Evolutionary conservation across 176 grass and related monocot genomes (phyloP).

Genomic region (Thinopyrum elongatum): DNA sequence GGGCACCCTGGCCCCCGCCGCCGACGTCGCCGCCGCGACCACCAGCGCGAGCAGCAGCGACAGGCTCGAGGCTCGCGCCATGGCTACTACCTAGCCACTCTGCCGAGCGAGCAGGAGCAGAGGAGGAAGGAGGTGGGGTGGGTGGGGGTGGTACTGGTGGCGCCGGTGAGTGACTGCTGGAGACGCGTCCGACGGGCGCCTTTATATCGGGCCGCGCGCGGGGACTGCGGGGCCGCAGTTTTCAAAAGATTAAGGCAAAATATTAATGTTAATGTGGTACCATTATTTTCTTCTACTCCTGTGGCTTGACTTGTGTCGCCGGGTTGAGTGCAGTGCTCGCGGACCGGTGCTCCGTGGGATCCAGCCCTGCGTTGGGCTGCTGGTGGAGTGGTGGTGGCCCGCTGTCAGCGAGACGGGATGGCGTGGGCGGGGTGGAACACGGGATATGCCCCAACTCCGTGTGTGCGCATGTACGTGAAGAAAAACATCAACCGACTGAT

Average conservation of each 20-base stretch:
- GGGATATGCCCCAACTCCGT: no score
- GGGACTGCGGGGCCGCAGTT: not conserved
- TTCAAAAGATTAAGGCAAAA: not conserved
- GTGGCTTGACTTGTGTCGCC: not conserved
- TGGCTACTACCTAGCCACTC: not conserved
- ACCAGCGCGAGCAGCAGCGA: constrained; percentile 31
- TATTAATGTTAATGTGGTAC: not conserved
- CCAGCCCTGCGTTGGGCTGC: no score
- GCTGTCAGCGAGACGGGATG: no score
- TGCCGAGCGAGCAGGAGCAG: not conserved
- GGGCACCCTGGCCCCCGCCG: not conserved
- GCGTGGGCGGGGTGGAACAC: no score
- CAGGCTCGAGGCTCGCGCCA: constrained; percentile 30
- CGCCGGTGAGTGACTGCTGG: not conserved
- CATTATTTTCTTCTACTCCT: not conserved
- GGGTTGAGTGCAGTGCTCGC: no score
- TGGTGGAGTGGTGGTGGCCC: no score
- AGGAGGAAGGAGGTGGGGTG: not conserved
- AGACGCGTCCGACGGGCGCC: not conserved
- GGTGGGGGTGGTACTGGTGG: not conserved
- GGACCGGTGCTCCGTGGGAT: no score
- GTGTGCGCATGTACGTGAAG: no score
- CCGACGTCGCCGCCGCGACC: not conserved
- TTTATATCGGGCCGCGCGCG: constrained; percentile 16
- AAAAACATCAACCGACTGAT: no score